Base-by-base conservation (phyloP, 345 rosid genomes). In the Eutrema yunnanense region DNA sequence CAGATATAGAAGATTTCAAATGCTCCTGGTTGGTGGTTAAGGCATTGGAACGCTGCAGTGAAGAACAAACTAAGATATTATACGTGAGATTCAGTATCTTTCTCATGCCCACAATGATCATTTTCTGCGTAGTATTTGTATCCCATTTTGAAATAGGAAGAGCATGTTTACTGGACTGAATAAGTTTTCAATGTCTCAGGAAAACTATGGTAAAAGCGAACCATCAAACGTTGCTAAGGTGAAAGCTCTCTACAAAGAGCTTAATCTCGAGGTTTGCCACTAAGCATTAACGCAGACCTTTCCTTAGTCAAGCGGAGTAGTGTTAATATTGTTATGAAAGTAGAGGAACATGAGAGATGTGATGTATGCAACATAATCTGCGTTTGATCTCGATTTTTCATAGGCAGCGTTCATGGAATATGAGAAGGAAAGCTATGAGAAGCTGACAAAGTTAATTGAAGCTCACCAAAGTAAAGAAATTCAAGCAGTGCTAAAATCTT, bases 21-120 rank as follows among this genome's bases (percentile, higher is more conserved):
- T 90, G 92, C 84, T 87, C 97, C 3, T 90, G 97, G 97, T 72
- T 90, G 84, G 88, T 90, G 52, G 95, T 88, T 29, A 88, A 85
- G 76, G 90, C 95, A n/a, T 74, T 90, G 41, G 89, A 87, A 80
- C 78, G 80, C 41, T 84, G 84, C 75, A 85, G 74, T 4, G 84
- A 82, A 65, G 90, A 83, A 62, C 95, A 90, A 67, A 83, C 86
- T 79, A 82, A 82, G 76, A 47, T 82, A 12, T 55, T 86, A 73
- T 47, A 72, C 67, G 91, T 90, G 81, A 82, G 71, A 70, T 13
- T 11, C 54, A 42, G 16, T 37, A 40, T 40, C 50, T 52, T 13
- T 52, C 3, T 67, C 38, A 8, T 66, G 0, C 11, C 16, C 50
- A 38, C 11, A 4, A 37, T 6, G 6, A 50, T 65, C 13, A 12